Conservation (phyloP, 306 rosid species). For the Quercus cerris region DNA sequence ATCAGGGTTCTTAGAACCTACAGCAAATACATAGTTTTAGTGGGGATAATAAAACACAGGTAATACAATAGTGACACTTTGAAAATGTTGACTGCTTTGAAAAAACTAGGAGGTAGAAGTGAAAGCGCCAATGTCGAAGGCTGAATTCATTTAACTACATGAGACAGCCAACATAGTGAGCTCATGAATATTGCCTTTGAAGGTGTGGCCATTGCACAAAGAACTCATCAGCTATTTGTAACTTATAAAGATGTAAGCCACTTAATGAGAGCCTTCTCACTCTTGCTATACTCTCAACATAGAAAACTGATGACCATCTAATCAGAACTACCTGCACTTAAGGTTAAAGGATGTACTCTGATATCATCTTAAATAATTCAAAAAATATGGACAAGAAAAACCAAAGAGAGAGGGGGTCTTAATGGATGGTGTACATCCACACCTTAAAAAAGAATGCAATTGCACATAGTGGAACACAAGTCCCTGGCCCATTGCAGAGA, state of each 20-base stretch:
- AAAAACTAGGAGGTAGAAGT: neutral
- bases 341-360: constrained; percentile 10
- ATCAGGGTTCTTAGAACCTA: neutral
- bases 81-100: neutral
- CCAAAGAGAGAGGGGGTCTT: neutral
- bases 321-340: constrained; percentile 56
- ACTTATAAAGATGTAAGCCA: constrained; percentile 80
- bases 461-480: constrained; percentile 80
- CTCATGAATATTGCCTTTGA: constrained; percentile 63
- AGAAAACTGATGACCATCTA: constrained; percentile 84
- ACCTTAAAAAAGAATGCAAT: constrained; percentile 89
- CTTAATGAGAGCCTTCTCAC: constrained; percentile 83
- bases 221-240: constrained; percentile 72
- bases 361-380: constrained; percentile 15
- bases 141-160: constrained; percentile 49
- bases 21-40: neutral
- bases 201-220: constrained; percentile 94
- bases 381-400: constrained; percentile 9
- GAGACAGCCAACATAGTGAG: constrained; percentile 84
- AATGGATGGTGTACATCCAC: constrained; percentile 10
- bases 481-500: constrained; percentile 96
- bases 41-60: neutral
- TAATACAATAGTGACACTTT: neutral
- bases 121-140: neutral
- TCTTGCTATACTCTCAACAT: constrained; percentile 97